Base-by-base conservation (phyloP, 1,284 basidiomycete genomes). In the Marasmius oreades region DNA sequence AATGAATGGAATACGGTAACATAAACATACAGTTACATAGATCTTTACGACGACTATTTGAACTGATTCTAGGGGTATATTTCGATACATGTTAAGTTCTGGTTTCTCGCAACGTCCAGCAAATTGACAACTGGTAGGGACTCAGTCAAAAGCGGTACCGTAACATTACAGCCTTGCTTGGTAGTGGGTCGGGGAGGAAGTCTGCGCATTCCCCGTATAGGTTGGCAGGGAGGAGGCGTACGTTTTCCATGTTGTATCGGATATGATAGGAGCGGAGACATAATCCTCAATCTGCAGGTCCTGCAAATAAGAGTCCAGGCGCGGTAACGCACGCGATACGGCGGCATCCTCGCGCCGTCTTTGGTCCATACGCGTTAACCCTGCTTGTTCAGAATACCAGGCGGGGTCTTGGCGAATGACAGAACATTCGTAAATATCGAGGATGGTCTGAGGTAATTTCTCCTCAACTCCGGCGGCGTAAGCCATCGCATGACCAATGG, bases 391-490 rank as follows among this genome's bases (percentile, higher is more conserved):
- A 24, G 75, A 70, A 61, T 80, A 82, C 81, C 81, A 82, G 8
- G 76, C 77, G 33, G 77, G 69, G 58, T 83, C 80, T 58, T 73
- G 72, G 31, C 75, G 72, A 51, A 82, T 75, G 44, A 76, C 73
- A 4, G 73, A 72, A 55, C 71, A 77, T 63, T 80, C 79, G 61
- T 80, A 83, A 10, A 82, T 63, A 55, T 82, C 78, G n/a, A 84
- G 69, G 36, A 84, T 70, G 12, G 73, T 70, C 61, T 70, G 67
- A 2, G 79, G 77, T 44, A 81, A 61, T 2, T 70, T 73, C 10
- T 69, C 71, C 55, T 70, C 66, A 34, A 73, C 51, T n/a, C 71
- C 80, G 26, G 73, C 73, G n/a, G 77, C 74, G 62, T 81, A 81
- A 3, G 80, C 79, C 50, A 79, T 68, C 14, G 78, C 75, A 60